Evolutionary conservation across 1,139 yeast genomes (phyloP).

Genomic region (Zhuliangozyma blackwelliae): DNA sequence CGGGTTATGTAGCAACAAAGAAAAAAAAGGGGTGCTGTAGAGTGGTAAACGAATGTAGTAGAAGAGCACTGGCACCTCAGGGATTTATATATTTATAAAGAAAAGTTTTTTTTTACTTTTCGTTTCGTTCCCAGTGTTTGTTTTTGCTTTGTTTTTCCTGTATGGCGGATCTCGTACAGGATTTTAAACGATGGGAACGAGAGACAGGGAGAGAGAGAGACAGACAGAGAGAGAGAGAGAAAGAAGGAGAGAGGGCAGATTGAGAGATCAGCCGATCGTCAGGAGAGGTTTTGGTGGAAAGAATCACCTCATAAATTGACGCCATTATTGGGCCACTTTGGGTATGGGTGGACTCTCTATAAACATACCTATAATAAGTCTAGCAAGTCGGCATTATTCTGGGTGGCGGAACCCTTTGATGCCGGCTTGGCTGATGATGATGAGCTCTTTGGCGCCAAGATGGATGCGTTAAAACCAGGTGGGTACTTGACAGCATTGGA

Average conservation of each 20-base stretch:
- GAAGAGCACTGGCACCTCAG: no score
- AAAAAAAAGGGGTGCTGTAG: neutral
- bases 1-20: neutral
- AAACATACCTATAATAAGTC: conserved; percentile 6
- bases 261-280: no score
- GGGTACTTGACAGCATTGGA: conserved; percentile 16
- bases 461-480: conserved; percentile 26
- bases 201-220: no score
- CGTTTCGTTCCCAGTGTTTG: no score
- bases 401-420: neutral
- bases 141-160: neutral
- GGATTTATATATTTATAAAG: no score
- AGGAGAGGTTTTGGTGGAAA: no score
- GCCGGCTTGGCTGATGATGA: neutral
- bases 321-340: neutral
- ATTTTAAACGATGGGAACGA: neutral
- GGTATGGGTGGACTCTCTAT: neutral
- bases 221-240: no score
- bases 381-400: conserved; percentile 5
- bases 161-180: neutral
- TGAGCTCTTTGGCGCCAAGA: conserved; percentile 17
- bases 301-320: neutral
- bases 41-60: neutral
- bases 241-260: no score
- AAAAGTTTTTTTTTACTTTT: no score